Evolutionary conservation across 257 asterid species (phyloP).

Genomic region (Apocynum venetum): DNA sequence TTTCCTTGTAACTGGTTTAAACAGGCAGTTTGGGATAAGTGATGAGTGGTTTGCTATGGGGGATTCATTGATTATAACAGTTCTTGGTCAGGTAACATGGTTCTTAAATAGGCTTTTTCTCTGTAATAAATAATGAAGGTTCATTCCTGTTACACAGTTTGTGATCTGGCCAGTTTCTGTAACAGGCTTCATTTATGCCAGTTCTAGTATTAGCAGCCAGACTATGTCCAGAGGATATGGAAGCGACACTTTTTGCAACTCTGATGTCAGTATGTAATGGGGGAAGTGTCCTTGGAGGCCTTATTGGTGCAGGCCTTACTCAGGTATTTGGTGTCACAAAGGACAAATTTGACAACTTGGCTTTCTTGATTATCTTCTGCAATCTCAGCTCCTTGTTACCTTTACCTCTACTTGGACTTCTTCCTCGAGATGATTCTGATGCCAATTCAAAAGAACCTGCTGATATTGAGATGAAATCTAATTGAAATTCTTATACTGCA

Average conservation of each 20-base stretch:
- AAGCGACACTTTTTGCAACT: slow-evolving; percentile 95
- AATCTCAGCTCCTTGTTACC: slow-evolving; percentile 89
- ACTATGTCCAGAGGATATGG: slow-evolving; percentile 93
- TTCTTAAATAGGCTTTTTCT: background rate
- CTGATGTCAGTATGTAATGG: slow-evolving; percentile 93
- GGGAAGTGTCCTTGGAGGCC: slow-evolving; percentile 88
- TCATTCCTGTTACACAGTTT: background rate
- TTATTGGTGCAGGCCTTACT: slow-evolving; percentile 91
- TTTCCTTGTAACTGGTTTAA: slow-evolving; percentile 81
- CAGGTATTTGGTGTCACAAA: slow-evolving; percentile 77
- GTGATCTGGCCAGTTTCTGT: slow-evolving; percentile 14
- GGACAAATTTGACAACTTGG: slow-evolving; percentile 72
- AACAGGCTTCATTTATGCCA: slow-evolving; percentile 94
- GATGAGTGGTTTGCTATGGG: slow-evolving; percentile 98
- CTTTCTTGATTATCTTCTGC: slow-evolving; percentile 76
- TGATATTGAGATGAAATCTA: slow-evolving; percentile 75
- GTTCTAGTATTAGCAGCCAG: slow-evolving; percentile 97
- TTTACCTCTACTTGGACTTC: slow-evolving; percentile 84
- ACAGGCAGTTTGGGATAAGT: slow-evolving; percentile 69
- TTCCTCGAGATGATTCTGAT: slow-evolving; percentile 57
- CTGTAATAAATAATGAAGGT: background rate
- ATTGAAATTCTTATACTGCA: slow-evolving; percentile 29
- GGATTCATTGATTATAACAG: slow-evolving; percentile 87
- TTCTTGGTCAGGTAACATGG: slow-evolving; percentile 75
- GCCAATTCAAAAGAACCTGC: slow-evolving; percentile 31